These are phyloP conservation scores for Xylariaceae sp. DNA, from an alignment of 2,329 filamentous ascomycete genomes.

Conservation along the genomic window DNA sequence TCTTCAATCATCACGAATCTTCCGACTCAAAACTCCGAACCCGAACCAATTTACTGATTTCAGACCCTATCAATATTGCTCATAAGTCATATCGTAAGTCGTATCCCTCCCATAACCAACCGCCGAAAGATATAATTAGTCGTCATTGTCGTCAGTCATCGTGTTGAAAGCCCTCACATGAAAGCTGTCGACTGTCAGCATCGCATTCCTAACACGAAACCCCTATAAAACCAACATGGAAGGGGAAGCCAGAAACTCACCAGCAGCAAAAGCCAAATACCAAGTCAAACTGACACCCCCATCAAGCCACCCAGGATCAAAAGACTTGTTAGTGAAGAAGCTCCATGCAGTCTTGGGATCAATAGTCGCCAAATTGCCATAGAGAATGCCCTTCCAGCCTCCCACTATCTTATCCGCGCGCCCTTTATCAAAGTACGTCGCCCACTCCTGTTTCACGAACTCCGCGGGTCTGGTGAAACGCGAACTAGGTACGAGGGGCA, in stretches of 20 bases:
- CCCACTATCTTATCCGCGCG: conserved; percentile 64
- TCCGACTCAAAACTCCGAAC: too few species aligned
- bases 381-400: conserved; percentile 84
- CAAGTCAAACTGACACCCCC: conserved; percentile 81
- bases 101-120: too few species aligned
- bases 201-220: background rate
- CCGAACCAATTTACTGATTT: too few species aligned
- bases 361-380: conserved; percentile 76
- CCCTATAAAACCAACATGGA: background rate
- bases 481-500: conserved; percentile 62
- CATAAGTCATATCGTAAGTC: too few species aligned
- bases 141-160: background rate
- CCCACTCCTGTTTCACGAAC: conserved; percentile 84
- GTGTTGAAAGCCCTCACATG: conserved; percentile 17
- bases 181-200: conserved; percentile 24
- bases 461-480: conserved; percentile 61
- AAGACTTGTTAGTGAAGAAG: conserved; percentile 68
- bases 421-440: conserved; percentile 68
- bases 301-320: conserved; percentile 70
- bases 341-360: conserved; percentile 67
- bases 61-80: too few species aligned
- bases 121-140: background rate
- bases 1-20: too few species aligned
- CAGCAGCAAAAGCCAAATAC: conserved; percentile 78
- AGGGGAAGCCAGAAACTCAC: conserved; percentile 43